phyloP scores from a whole-genome alignment of 805 yeast genomes.

The Schwanniomyces yamadae region DNA sequence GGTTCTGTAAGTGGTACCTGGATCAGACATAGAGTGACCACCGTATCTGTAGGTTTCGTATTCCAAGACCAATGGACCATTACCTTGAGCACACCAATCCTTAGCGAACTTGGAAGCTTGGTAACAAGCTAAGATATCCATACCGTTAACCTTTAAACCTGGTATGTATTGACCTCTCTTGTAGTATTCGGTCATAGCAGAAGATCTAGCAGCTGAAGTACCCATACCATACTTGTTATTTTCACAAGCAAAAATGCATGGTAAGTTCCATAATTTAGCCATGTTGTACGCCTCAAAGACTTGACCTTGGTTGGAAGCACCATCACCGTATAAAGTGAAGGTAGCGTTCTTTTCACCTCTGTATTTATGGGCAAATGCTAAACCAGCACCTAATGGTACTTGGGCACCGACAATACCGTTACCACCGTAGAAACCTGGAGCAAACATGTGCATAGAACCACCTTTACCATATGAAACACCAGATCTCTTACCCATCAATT shows the following conservation, averaged over 20 bases:
- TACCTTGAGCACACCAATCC: constrained; percentile 90
- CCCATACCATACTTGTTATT: constrained; percentile 99
- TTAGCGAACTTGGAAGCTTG: constrained; percentile 96
- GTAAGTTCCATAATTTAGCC: constrained; percentile 98
- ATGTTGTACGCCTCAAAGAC: constrained; percentile 96
- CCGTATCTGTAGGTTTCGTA: constrained; percentile 99
- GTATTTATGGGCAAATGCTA: constrained; percentile 98
- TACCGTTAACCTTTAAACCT: constrained; percentile 97
- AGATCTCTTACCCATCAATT: constrained; percentile 92
- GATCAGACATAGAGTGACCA: constrained; percentile 99
- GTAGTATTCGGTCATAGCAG: constrained; percentile 95
- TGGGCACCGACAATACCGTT: constrained; percentile 99
- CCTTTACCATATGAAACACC: constrained; percentile 98
- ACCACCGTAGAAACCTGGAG: constrained; percentile 96
- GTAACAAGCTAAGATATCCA: constrained; percentile 94
- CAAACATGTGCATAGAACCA: constrained; percentile 99
- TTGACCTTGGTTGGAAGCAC: constrained; percentile 99
- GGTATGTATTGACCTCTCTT: constrained; percentile 99
- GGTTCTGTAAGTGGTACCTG: constrained; percentile 99
- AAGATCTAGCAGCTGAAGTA: constrained; percentile 94
- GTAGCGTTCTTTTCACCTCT: constrained; percentile 74
- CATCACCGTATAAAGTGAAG: constrained; percentile 94
- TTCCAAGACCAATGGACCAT: constrained; percentile 95
- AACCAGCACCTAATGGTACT: constrained; percentile 96
- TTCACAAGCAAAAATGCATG: constrained; percentile 93